A percentile compares a stretch with the other conserved stretches of the same genome.
phyloP scores from a whole-genome alignment of 1,284 basidiomycete species.

The Phellopilus nigrolimitatus region DNA sequence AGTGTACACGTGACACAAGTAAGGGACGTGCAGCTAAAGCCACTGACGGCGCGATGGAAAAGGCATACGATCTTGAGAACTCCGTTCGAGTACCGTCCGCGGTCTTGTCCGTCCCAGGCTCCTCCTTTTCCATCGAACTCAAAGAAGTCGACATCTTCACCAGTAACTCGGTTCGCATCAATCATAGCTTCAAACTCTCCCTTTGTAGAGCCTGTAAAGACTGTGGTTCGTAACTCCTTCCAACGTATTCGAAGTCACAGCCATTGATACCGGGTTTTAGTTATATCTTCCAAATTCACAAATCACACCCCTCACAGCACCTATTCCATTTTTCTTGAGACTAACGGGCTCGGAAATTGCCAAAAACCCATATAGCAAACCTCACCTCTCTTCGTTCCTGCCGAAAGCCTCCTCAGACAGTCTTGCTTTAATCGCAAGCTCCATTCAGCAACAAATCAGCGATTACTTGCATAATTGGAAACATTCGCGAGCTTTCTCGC shows the following conservation, averaged over 20 bases:
- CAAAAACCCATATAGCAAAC: neutral
- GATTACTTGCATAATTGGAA: conserved; percentile 3
- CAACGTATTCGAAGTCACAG: neutral
- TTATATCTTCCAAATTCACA: conserved; percentile 19
- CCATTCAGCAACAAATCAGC: conserved; percentile 10
- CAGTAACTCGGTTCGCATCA: conserved; percentile 7
- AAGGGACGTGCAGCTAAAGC: conserved; percentile 5
- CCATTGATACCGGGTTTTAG: conserved; percentile 1
- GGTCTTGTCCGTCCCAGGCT: conserved; percentile 8
- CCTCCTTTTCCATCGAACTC: conserved; percentile 11
- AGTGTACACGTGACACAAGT: conserved; percentile 8
- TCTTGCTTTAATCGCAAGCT: conserved; percentile 5
- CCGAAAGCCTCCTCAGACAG: conserved; percentile 12
- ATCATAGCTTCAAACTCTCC: conserved; percentile 8
- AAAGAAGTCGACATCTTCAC: neutral
- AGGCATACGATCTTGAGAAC: conserved; percentile 7
- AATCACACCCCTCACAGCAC: conserved; percentile 5
- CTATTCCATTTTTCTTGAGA: conserved; percentile 17
- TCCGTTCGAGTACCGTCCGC: conserved; percentile 15
- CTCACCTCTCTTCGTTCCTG: conserved; percentile 16
- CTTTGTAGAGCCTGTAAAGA: conserved; percentile 6
- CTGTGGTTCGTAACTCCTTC: conserved; percentile 5
- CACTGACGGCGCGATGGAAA: conserved; percentile 10
- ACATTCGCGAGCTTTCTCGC: neutral
- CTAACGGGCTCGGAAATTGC: conserved; percentile 10